Evolutionary conservation across 371 early-diverging fungal genomes (phyloP).

Genomic region (Mortierella sp.): DNA sequence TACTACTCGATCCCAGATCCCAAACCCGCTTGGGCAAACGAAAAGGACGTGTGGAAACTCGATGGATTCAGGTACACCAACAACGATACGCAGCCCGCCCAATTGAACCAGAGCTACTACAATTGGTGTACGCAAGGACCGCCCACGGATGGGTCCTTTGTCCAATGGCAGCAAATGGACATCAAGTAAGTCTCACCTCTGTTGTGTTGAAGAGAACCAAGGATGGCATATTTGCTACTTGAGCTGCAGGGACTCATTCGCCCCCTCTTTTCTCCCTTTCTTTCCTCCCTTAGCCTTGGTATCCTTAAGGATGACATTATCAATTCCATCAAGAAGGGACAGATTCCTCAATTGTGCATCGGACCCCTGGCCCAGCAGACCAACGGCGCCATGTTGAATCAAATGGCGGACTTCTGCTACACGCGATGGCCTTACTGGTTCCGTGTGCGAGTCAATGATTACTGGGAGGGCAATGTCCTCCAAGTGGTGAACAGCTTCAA

Average conservation of each 20-base stretch:
- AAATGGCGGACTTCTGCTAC: constrained; percentile 30
- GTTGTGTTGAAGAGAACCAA: background rate
- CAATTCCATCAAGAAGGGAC: constrained; percentile 21
- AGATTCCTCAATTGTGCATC: constrained; percentile 40
- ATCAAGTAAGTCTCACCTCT: constrained; percentile 38
- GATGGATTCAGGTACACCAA: constrained; percentile 39
- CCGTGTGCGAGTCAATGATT: constrained; percentile 50
- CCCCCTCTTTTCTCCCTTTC: background rate
- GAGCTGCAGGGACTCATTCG: no score
- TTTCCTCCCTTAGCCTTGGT: constrained; percentile 17
- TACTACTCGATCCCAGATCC: constrained; percentile 36
- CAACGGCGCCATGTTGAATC: constrained; percentile 28
- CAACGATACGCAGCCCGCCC: constrained; percentile 13
- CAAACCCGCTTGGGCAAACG: constrained; percentile 34
- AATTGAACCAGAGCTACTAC: constrained; percentile 39
- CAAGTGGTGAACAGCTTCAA: constrained; percentile 30
- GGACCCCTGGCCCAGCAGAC: constrained; percentile 34
- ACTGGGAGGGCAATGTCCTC: constrained; percentile 46
- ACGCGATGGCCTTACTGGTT: constrained; percentile 47
- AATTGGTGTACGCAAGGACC: constrained; percentile 34
- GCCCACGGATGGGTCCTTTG: constrained; percentile 29
- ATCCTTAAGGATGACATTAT: constrained; percentile 27
- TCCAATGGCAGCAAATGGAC: constrained; percentile 50
- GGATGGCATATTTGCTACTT: background rate
- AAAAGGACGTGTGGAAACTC: constrained; percentile 45